Conservation (phyloP, 805 yeast genomes). For the Cephaloascus albidus region DNA sequence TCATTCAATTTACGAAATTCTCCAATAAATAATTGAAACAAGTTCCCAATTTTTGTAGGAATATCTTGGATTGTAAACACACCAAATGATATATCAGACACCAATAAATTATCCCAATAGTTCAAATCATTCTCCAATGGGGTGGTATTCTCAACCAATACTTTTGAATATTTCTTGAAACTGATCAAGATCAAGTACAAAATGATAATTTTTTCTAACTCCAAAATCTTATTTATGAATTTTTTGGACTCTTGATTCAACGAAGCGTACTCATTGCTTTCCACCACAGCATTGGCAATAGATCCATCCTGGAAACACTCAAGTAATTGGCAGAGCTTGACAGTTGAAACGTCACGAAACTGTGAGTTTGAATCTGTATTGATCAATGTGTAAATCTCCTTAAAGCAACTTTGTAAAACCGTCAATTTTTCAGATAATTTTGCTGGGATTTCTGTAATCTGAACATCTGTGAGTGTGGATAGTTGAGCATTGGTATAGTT, state of each 20-base stretch:
- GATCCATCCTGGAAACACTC: slow-evolving; percentile 7
- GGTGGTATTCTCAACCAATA: slow-evolving; percentile 28
- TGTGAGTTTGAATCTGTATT: not conserved
- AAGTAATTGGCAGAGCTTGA: slow-evolving; percentile 4
- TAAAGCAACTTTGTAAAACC: not conserved
- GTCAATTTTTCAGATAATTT: not conserved
- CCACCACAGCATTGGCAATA: slow-evolving; percentile 3
- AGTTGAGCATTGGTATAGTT: not conserved
- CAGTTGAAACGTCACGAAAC: slow-evolving; percentile 3
- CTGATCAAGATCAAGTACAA: slow-evolving; percentile 10
- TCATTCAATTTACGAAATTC: slow-evolving; percentile 13
- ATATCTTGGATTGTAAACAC: slow-evolving; percentile 30
- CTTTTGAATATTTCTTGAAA: slow-evolving; percentile 9
- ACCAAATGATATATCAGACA: slow-evolving; percentile 17
- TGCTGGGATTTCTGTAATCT: not conserved
- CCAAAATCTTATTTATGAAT: not conserved
- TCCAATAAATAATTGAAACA: slow-evolving; percentile 8
- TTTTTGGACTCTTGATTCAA: not conserved
- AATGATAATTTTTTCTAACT: slow-evolving; percentile 11
- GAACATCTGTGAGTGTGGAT: not conserved
- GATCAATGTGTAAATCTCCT: not conserved
- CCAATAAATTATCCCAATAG: slow-evolving; percentile 33
- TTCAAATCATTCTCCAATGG: slow-evolving; percentile 32
- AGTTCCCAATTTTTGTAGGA: slow-evolving; percentile 13
- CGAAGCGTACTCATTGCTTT: not conserved